phyloP scores from a whole-genome alignment of 2,329 filamentous ascomycete genomes.

The Amauroascus verrucosus region DNA sequence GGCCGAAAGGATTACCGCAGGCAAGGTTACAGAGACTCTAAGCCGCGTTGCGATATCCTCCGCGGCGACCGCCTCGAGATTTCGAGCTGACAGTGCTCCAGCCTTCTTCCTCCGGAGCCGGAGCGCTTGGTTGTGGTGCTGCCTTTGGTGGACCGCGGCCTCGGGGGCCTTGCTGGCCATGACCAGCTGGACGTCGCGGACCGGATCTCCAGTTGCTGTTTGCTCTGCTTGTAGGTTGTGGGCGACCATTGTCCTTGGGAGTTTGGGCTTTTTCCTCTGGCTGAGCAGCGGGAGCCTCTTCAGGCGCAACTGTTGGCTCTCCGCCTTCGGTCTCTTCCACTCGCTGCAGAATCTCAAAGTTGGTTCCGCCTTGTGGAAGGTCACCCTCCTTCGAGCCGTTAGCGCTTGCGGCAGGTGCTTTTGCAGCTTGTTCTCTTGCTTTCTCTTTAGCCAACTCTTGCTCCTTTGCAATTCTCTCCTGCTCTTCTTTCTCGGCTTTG shows the following conservation, averaged over 20 bases:
- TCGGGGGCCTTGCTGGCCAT: slow-evolving; percentile 13
- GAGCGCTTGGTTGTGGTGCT: slow-evolving; percentile 24
- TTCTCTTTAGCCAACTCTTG: slow-evolving; percentile 38
- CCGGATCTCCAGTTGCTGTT: slow-evolving; percentile 35
- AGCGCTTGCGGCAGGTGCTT: slow-evolving; percentile 27
- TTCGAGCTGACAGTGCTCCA: slow-evolving; percentile 41
- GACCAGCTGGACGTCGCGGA: slow-evolving; percentile 7
- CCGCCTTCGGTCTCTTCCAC: slow-evolving; percentile 37
- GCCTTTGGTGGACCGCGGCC: slow-evolving; percentile 12
- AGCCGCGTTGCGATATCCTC: slow-evolving; percentile 19
- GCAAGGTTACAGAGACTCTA: too few species aligned
- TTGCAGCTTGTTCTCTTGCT: slow-evolving; percentile 31
- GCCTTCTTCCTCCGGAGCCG: slow-evolving; percentile 36
- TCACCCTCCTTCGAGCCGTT: slow-evolving; percentile 36
- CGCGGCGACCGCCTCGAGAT: slow-evolving; percentile 37
- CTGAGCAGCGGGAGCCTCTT: slow-evolving; percentile 27
- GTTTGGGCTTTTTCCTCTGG: slow-evolving; percentile 28
- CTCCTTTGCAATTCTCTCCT: slow-evolving; percentile 55
- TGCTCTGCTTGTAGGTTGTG: slow-evolving; percentile 29
- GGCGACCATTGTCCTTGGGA: slow-evolving; percentile 14
- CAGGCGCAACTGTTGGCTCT: slow-evolving; percentile 16
- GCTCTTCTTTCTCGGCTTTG: slow-evolving; percentile 59
- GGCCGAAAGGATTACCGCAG: too few species aligned
- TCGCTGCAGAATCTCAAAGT: slow-evolving; percentile 48
- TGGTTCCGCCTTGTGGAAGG: slow-evolving; percentile 37